Percentiles rank a stretch among this genome's conserved stretches.
Evolutionary conservation across 2,329 filamentous ascomycete genomes (phyloP).

Genomic region (Talaromyces sp.): DNA sequence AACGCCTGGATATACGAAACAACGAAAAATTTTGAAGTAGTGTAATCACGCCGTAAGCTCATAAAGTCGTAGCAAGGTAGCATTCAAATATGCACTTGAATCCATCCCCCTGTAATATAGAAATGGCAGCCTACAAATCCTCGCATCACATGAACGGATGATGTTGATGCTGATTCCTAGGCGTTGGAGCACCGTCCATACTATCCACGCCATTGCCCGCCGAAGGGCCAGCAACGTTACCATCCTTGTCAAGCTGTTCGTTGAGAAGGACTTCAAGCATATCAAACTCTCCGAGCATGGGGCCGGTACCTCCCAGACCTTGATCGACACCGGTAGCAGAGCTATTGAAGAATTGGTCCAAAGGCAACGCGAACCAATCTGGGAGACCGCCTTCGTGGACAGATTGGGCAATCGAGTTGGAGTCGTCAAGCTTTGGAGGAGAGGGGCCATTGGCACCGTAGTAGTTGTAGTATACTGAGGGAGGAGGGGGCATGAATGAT

Average conservation of each 20-base stretch:
- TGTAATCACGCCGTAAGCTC: not conserved
- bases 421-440: conserved; percentile 22
- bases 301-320: conserved; percentile 59
- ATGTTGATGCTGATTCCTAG: conserved; percentile 15
- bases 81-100: not conserved
- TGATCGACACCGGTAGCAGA: conserved; percentile 48
- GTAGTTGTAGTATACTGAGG: conserved; percentile 48
- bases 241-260: conserved; percentile 28
- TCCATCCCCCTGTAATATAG: not conserved
- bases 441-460: conserved; percentile 40
- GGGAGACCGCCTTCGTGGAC: conserved; percentile 35
- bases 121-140: not conserved
- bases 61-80: not conserved
- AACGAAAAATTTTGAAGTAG: not conserved
- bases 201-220: conserved; percentile 2
- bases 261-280: conserved; percentile 50
- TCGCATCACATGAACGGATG: conserved; percentile 15
- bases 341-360: conserved; percentile 59
- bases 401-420: conserved; percentile 25
- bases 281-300: conserved; percentile 58
- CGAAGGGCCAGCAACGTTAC: not conserved
- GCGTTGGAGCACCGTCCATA: not conserved
- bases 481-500: conserved; percentile 49
- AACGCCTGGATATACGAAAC: not conserved
- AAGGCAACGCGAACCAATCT: conserved; percentile 62